Conservation (phyloP, 345 rosid genomes). For the Anacardium occidentale region DNA sequence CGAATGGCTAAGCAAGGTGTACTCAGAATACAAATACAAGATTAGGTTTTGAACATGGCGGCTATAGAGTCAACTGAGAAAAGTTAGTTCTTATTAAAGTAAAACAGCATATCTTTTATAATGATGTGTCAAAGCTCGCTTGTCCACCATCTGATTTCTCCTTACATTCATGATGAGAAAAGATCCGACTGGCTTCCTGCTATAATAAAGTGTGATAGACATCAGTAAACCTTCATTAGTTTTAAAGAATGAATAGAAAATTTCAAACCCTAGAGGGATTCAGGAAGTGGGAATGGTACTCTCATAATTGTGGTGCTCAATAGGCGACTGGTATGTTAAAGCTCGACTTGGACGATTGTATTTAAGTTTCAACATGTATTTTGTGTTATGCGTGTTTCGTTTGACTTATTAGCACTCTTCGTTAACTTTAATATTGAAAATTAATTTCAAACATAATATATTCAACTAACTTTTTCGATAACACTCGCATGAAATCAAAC, state of each 20-base stretch:
- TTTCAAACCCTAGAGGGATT: neutral
- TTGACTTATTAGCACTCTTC: neutral
- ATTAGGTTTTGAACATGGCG: neutral
- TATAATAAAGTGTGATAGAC: slow-evolving; percentile 25
- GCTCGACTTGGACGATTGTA: neutral
- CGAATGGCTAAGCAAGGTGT: neutral
- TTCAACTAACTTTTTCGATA: neutral
- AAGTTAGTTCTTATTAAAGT: slow-evolving; percentile 10
- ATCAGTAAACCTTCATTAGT: slow-evolving; percentile 9
- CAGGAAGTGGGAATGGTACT: slow-evolving; percentile 16
- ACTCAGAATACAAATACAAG: neutral
- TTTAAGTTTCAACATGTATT: no score
- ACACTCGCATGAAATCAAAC: neutral
- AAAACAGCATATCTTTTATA: neutral
- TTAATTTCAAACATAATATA: no score
- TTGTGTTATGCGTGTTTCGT: neutral
- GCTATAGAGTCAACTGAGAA: neutral
- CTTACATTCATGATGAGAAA: slow-evolving; percentile 4
- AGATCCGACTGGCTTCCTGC: neutral
- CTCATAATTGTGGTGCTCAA: neutral
- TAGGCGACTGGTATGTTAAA: neutral
- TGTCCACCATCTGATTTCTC: slow-evolving; percentile 19
- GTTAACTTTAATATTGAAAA: no score
- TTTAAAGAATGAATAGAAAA: neutral
- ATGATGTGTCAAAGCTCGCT: neutral